Conservation (phyloP, 2,329 filamentous ascomycete species). For the Elsinoe batatas region DNA sequence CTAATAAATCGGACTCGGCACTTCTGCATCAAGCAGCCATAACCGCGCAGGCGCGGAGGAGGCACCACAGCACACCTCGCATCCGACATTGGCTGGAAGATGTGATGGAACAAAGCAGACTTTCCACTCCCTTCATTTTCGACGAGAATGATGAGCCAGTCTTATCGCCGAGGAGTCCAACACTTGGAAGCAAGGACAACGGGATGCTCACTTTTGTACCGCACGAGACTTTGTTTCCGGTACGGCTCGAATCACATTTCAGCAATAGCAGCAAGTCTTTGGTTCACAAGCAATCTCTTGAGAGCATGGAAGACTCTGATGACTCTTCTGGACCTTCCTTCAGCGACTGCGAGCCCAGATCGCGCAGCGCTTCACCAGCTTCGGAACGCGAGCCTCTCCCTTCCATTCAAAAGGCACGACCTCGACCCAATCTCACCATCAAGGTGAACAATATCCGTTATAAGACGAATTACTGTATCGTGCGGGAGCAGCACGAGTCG, state of each 20-base stretch:
- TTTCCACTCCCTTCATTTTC: not conserved
- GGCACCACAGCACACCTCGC: constrained; percentile 7
- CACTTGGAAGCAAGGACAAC: constrained; percentile 1
- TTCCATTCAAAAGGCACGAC: not conserved
- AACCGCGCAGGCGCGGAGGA: constrained; percentile 7
- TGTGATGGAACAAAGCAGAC: constrained; percentile 11
- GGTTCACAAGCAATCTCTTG: constrained; percentile 1
- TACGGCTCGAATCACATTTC: not conserved
- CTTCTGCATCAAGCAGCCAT: constrained; percentile 8
- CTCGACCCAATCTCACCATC: constrained; percentile 7
- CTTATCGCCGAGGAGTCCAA: not conserved
- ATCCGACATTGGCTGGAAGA: constrained; percentile 13
- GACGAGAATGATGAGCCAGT: constrained; percentile 9
- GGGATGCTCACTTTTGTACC: not conserved
- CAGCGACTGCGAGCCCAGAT: constrained; percentile 4
- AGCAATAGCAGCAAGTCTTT: constrained; percentile 3
- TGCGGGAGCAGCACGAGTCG: not conserved
- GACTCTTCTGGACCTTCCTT: constrained; percentile 1
- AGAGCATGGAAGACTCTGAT: not conserved
- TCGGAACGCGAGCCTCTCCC: not conserved
- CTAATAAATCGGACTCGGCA: constrained; percentile 1
- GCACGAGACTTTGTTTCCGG: not conserved
- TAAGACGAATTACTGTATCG: constrained; percentile 7
- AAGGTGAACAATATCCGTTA: constrained; percentile 4
- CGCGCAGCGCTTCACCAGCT: not conserved